These are phyloP conservation scores for Leccinum rimulosum DNA, from an alignment of 768 basidiomycete species.

Conservation along the genomic window DNA sequence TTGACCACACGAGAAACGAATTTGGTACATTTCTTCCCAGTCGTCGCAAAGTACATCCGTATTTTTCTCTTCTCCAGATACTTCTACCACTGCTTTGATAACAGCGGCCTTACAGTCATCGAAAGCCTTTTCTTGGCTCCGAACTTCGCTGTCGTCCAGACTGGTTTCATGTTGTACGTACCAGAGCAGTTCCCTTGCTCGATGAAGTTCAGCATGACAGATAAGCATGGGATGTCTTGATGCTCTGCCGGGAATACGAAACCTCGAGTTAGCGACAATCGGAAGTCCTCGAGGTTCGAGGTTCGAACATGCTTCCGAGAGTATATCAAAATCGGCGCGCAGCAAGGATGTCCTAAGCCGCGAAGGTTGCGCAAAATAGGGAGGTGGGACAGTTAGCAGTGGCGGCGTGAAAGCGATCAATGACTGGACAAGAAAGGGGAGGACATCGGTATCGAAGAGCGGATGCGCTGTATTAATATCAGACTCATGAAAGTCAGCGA, in stretches of 20 bases:
- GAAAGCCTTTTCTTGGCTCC: slow-evolving; percentile 69
- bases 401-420: slow-evolving; percentile 63
- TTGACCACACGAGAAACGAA: slow-evolving; percentile 71
- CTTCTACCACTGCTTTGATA: slow-evolving; percentile 83
- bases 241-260: slow-evolving; percentile 58
- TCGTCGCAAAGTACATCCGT: slow-evolving; percentile 77
- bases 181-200: slow-evolving; percentile 76
- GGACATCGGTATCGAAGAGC: slow-evolving; percentile 58
- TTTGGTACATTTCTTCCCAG: slow-evolving; percentile 47
- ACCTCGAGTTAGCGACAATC: slow-evolving; percentile 67
- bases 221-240: slow-evolving; percentile 54
- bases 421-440: slow-evolving; percentile 60
- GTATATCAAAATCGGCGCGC: slow-evolving; percentile 64
- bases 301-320: slow-evolving; percentile 72
- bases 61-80: slow-evolving; percentile 79
- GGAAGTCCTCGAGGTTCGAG: slow-evolving; percentile 80
- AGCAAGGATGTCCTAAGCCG: slow-evolving; percentile 46
- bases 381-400: slow-evolving; percentile 36
- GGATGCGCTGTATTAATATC: slow-evolving; percentile 42
- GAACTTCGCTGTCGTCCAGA: slow-evolving; percentile 41
- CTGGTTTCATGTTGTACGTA: slow-evolving; percentile 34
- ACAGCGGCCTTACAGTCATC: slow-evolving; percentile 82
- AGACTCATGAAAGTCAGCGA: no score
- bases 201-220: slow-evolving; percentile 67
- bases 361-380: slow-evolving; percentile 39